A percentile compares a stretch with the other conserved stretches of the same genome.
Evolutionary conservation across 2,329 filamentous ascomycete genomes (phyloP).

Genomic region (Dactylellina haptotyla): DNA sequence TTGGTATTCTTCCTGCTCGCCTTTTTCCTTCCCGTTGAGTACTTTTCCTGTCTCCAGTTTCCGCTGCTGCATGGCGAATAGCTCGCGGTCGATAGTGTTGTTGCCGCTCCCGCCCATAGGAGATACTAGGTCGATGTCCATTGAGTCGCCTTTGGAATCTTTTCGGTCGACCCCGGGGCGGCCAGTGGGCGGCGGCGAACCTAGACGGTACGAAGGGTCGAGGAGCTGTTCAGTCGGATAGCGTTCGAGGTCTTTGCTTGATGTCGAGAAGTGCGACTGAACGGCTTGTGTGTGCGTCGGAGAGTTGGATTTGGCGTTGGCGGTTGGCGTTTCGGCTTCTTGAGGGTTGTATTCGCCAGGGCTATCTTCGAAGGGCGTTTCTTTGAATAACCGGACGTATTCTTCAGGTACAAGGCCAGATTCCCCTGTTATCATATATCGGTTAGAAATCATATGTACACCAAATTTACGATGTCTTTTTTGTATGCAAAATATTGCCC

Average conservation of each 20-base stretch:
- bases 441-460: background rate
- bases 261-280: slow-evolving; percentile 66
- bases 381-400: slow-evolving; percentile 89
- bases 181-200: slow-evolving; percentile 38
- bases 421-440: slow-evolving; percentile 66
- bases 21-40: slow-evolving; percentile 50
- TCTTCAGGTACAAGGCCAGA: slow-evolving; percentile 95
- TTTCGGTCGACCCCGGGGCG: slow-evolving; percentile 29
- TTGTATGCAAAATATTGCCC: background rate
- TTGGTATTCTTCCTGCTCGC: slow-evolving; percentile 53
- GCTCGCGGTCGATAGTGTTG: slow-evolving; percentile 40
- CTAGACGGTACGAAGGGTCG: slow-evolving; percentile 47
- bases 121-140: slow-evolving; percentile 43
- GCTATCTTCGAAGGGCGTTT: slow-evolving; percentile 65
- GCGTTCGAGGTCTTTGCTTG: slow-evolving; percentile 65
- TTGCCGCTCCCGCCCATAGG: slow-evolving; percentile 5
- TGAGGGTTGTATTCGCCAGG: slow-evolving; percentile 42
- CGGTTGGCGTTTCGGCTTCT: slow-evolving; percentile 55
- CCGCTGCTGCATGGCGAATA: slow-evolving; percentile 52
- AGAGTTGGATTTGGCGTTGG: slow-evolving; percentile 49
- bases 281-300: slow-evolving; percentile 64
- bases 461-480: background rate
- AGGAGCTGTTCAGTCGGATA: slow-evolving; percentile 60
- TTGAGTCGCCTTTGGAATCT: slow-evolving; percentile 43
- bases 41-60: slow-evolving; percentile 50